Percentiles rank a stretch among this genome's conserved stretches.
These are phyloP conservation scores for Vanilla planifolia DNA, from an alignment of 106 monocot genomes.

Conservation along the genomic window DNA sequence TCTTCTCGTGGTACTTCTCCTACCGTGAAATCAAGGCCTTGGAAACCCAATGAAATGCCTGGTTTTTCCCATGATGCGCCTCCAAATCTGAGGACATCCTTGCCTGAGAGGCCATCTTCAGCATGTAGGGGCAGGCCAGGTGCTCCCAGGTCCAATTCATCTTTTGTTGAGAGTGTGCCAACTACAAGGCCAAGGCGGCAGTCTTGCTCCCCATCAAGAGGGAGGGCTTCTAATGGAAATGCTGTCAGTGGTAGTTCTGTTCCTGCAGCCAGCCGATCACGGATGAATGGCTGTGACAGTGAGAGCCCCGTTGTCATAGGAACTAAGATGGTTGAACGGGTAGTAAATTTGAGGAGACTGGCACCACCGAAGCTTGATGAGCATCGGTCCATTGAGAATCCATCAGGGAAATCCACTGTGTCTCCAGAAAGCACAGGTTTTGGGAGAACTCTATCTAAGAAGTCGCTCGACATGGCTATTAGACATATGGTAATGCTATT, in stretches of 20 bases:
- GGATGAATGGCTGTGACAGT: constrained; percentile 25
- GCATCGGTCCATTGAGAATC: constrained; percentile 10
- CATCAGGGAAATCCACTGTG: constrained; percentile 2
- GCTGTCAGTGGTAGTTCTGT: constrained; percentile 28
- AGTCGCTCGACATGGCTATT: constrained; percentile 75
- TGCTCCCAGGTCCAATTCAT: constrained; percentile 54
- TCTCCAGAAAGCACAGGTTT: constrained; percentile 49
- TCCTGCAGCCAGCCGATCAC: constrained; percentile 39
- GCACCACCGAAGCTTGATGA: constrained; percentile 68
- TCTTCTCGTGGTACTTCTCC: constrained; percentile 53
- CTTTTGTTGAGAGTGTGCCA: constrained; percentile 49
- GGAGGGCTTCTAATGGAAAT: constrained; percentile 52
- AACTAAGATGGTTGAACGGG: constrained; percentile 80
- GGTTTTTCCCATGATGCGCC: constrained; percentile 59
- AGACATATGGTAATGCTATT: constrained; percentile 54
- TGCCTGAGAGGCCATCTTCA: constrained; percentile 63
- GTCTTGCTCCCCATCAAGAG: constrained; percentile 77
- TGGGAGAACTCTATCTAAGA: constrained; percentile 63
- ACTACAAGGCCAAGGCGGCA: constrained; percentile 40
- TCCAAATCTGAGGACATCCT: constrained; percentile 59
- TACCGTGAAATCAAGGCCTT: constrained; percentile 55
- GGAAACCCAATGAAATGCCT: constrained; percentile 71
- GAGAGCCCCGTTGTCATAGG: constrained; percentile 62
- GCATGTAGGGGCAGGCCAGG: constrained; percentile 70
- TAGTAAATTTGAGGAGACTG: constrained; percentile 60